Conservation (phyloP, 75 land plant species). For the Pseudotsuga menziesii region DNA sequence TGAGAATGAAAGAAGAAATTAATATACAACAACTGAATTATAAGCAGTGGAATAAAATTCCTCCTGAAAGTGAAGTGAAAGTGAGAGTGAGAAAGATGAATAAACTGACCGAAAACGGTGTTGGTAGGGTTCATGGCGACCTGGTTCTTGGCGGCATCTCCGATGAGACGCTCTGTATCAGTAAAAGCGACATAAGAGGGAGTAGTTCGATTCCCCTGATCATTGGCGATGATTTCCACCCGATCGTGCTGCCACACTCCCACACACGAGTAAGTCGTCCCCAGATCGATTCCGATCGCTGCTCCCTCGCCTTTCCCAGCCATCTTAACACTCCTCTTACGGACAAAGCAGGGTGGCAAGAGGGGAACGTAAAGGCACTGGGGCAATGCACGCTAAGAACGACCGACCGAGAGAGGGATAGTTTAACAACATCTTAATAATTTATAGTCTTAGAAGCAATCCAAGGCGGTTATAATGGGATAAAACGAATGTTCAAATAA, state of each 20-base stretch:
- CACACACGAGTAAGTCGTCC: constrained; percentile 21
- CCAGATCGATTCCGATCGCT: constrained; percentile 21
- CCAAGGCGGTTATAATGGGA: too few species aligned
- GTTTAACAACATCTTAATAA: too few species aligned
- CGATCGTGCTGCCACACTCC: constrained; percentile 26
- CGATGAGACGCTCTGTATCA: constrained; percentile 26
- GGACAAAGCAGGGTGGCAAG: neutral
- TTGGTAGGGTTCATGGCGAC: constrained; percentile 29
- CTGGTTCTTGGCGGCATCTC: constrained; percentile 33
- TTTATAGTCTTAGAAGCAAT: too few species aligned
- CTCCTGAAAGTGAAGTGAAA: too few species aligned
- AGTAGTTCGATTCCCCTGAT: constrained; percentile 30
- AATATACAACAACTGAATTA: too few species aligned
- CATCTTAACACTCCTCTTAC: neutral
- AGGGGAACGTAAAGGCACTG: too few species aligned
- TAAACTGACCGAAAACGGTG: constrained; percentile 21
- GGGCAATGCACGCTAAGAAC: too few species aligned
- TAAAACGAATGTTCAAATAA: too few species aligned
- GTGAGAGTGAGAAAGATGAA: too few species aligned
- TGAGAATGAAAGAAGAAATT: neutral
- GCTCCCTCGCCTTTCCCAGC: constrained; percentile 6
- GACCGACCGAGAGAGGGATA: too few species aligned
- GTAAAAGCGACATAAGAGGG: constrained; percentile 32
- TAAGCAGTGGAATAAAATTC: too few species aligned
- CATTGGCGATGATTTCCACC: constrained; percentile 18